These are phyloP conservation scores for Pestalotiopsis sp. DNA, from an alignment of 2,329 filamentous ascomycete species.

Conservation along the genomic window DNA sequence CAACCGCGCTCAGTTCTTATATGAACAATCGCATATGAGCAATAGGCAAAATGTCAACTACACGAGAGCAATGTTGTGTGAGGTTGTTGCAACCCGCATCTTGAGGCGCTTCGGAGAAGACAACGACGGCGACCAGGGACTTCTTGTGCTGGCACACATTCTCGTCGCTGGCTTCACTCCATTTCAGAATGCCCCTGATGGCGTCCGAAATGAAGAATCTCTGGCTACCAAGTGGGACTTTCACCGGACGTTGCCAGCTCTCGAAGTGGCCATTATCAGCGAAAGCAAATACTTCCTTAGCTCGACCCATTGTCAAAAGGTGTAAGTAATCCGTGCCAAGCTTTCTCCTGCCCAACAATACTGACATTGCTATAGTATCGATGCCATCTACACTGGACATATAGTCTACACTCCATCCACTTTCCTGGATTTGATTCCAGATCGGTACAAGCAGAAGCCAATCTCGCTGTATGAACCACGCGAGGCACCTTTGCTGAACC, in stretches of 20 bases:
- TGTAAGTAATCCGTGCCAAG: slow-evolving; percentile 43
- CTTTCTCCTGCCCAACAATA: neutral
- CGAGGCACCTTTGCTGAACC: slow-evolving; percentile 76
- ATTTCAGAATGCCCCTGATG: slow-evolving; percentile 77
- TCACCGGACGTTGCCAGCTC: slow-evolving; percentile 69
- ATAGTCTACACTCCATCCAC: slow-evolving; percentile 82
- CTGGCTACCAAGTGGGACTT: slow-evolving; percentile 50
- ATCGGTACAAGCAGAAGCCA: slow-evolving; percentile 82
- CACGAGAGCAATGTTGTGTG: slow-evolving; percentile 77
- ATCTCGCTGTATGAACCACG: slow-evolving; percentile 81
- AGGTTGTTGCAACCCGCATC: slow-evolving; percentile 78
- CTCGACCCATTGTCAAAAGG: slow-evolving; percentile 78
- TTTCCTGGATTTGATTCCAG: slow-evolving; percentile 82
- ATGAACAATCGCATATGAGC: slow-evolving; percentile 74
- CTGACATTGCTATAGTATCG: slow-evolving; percentile 48
- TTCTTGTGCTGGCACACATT: slow-evolving; percentile 76
- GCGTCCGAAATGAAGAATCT: slow-evolving; percentile 63
- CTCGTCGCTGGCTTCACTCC: slow-evolving; percentile 84
- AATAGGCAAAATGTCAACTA: slow-evolving; percentile 82
- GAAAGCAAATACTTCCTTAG: slow-evolving; percentile 80
- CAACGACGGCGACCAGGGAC: slow-evolving; percentile 69
- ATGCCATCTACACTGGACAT: slow-evolving; percentile 79
- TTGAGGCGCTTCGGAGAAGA: slow-evolving; percentile 80
- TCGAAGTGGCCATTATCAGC: slow-evolving; percentile 82
- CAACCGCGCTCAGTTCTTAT: slow-evolving; percentile 78